Evolutionary conservation across 208 protist genomes (phyloP), one percentile per base, ranked within the genome.

Genomic region (Trypanosoma vivax): DNA sequence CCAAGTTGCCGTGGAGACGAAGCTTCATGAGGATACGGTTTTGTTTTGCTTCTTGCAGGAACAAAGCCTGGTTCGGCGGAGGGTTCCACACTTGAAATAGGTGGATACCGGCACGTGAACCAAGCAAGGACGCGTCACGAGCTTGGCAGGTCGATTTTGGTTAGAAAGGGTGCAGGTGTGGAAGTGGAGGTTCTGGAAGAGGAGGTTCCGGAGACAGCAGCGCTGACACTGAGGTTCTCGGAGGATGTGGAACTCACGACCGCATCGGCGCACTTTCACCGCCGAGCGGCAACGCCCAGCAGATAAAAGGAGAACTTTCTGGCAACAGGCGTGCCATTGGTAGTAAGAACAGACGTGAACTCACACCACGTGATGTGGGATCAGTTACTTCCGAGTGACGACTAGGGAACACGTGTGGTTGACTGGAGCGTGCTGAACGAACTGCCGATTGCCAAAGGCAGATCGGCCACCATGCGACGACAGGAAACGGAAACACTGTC

Each of bases 91-190:
- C 33, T 63, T 40, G 24, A 18, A 23, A 56, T 56, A 18, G 13
- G 23, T 46, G 57, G 41, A 53, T 63, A 40, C 42, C 57, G 46
- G 34, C 57, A 63, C 13, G 10, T 54, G 6, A 47, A 47, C 0
- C 2, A 56, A 7, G 57, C 46, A 5, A 1, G 46, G 0, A 28
- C 43, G 13, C 47, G 47, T 13, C 45, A 63, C 2, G 57, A 47
- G 19, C 47, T 24, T 6, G 57, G 57, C 5, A 47, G 42, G 4
- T 63, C 47, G 2, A 45, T 56, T 18, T n/a, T 63, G 0, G 46
- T 63, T 1, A 27, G 34, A 4, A 47, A 63, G 4, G 33, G 57
- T 28, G 35, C 45, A 14, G 45, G 25, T 4, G 5, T 61, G 0
- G 0, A n/a, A n/a, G n/a, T 52, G 10, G 25, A 3, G 3, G 45